phyloP scores from a whole-genome alignment of 108 stramenopile genomes.

The Aureococcus anophagefferens region DNA sequence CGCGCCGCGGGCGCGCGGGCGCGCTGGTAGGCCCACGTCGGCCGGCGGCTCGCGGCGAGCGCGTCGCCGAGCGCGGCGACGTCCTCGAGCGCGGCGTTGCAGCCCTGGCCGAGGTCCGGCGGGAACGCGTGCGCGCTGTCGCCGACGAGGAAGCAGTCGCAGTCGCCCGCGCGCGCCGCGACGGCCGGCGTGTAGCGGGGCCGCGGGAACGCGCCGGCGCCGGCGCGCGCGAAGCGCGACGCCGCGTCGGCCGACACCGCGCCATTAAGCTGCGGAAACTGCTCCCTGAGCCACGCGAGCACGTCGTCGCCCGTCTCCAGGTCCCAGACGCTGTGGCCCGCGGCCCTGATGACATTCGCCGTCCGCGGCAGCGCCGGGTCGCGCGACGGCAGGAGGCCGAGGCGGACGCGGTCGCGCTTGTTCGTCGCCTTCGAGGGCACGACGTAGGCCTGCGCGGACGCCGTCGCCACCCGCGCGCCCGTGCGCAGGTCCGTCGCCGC shows the following conservation, averaged over 20 bases:
- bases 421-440: conserved; percentile 16
- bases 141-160: conserved; percentile 57
- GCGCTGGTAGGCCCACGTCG: background rate
- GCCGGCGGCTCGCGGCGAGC: conserved; percentile 10
- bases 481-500: conserved; percentile 10
- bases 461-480: background rate
- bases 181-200: conserved; percentile 47
- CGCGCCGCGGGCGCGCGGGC: background rate
- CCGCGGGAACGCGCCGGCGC: conserved; percentile 43
- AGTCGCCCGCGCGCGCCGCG: conserved; percentile 16
- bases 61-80: conserved; percentile 43
- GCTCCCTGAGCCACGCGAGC: conserved; percentile 35
- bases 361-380: conserved; percentile 39
- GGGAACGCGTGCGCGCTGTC: conserved; percentile 74
- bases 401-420: conserved; percentile 15
- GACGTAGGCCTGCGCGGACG: conserved; percentile 11
- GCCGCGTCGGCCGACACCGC: conserved; percentile 44
- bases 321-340: conserved; percentile 50
- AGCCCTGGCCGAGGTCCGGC: conserved; percentile 78
- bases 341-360: conserved; percentile 48
- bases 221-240: conserved; percentile 55
- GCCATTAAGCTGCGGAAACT: conserved; percentile 54
- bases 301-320: conserved; percentile 10
- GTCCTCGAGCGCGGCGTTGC: conserved; percentile 72
- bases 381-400: conserved; percentile 52